Base-by-base conservation (phyloP, 495 filamentous ascomycete species). In the Hyaloscypha hepaticicola region DNA sequence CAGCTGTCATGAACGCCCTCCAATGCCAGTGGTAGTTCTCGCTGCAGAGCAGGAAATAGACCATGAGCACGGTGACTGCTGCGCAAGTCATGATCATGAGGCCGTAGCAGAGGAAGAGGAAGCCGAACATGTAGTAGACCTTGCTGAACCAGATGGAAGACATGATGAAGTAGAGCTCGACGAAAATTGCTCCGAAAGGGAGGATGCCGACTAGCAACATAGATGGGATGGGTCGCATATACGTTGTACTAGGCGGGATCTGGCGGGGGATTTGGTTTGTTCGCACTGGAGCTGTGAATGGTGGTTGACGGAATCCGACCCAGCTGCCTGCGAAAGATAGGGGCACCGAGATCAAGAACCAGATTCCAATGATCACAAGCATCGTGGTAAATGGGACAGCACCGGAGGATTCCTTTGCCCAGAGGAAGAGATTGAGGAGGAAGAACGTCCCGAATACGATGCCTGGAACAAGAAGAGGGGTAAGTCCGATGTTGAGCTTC, bases 71-170 rank as follows among this genome's bases (percentile, higher is more conserved):
- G 2, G 95, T 97, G 34, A 95, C 93, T 3, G 92, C 90, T 1
- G 95, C 94, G 60, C 89, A 91, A 5, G 95, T 97, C 72, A 97
- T 90, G 72, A 98, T 92, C 92, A 98, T 97, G 67, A 99, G 85
- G 19, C 90, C 94, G 76, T 96, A 99, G 83, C 92, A 96, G 58
- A 99, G 79, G 81, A 99, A 99, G 45, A 99, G 82, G 82, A 99
- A 99, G 29, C 95, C 95, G 69, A 99, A 99, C 95, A 99, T 99
- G 81, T 99, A 99, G 81, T 99, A 99, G 62, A 99, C 91, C 80
- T 94, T 94, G 80, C 87, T 90, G 76, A 92, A 93, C 95, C 95
- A 99, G 72, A 99, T 91, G 11, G 89, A 93, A 77, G 87, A 93
- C 90, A 97, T 95, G 78, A 99, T 97, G 77, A 96, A 97, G 83